phyloP scores from a whole-genome alignment of 768 basidiomycete species.

The Mycena haematopus region DNA sequence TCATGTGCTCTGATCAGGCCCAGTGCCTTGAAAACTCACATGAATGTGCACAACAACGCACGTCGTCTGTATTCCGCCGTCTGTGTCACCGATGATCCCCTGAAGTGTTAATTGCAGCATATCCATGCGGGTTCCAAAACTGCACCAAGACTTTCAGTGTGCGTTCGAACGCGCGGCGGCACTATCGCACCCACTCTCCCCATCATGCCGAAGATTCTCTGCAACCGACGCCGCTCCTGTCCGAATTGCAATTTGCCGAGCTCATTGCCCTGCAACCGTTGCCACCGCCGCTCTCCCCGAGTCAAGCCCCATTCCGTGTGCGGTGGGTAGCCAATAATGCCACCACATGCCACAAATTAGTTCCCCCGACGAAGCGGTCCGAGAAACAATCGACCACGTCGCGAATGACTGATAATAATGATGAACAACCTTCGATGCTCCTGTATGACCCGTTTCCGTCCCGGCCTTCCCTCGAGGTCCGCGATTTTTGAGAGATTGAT shows the following conservation, averaged over 20 bases:
- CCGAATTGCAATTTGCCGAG: conserved; percentile 4
- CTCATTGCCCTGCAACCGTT: not conserved
- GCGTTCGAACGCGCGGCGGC: conserved; percentile 81
- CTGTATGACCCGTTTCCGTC: not conserved
- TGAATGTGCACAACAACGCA: conserved; percentile 61
- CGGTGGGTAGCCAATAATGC: conserved; percentile 14
- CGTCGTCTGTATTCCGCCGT: conserved; percentile 49
- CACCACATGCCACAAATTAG: not conserved
- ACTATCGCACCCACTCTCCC: conserved; percentile 83
- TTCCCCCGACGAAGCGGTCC: not conserved
- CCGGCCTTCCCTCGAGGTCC: not conserved
- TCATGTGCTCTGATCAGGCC: conserved; percentile 42
- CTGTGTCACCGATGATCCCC: not conserved
- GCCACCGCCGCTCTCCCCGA: conserved; percentile 1
- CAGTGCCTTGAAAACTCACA: conserved; percentile 62
- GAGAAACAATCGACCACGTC: not conserved
- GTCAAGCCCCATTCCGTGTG: conserved; percentile 13
- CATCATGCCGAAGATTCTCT: conserved; percentile 51
- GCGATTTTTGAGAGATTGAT: not conserved
- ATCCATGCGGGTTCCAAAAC: conserved; percentile 59
- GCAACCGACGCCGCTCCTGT: not conserved
- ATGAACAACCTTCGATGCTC: not conserved
- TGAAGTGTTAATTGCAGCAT: conserved; percentile 40
- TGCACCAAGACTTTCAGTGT: conserved; percentile 78
- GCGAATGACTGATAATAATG: not conserved